Percentiles rank a stretch among this genome's conserved stretches.
Evolutionary conservation across 768 basidiomycete genomes (phyloP).

Genomic region (Crepidotus variabilis): DNA sequence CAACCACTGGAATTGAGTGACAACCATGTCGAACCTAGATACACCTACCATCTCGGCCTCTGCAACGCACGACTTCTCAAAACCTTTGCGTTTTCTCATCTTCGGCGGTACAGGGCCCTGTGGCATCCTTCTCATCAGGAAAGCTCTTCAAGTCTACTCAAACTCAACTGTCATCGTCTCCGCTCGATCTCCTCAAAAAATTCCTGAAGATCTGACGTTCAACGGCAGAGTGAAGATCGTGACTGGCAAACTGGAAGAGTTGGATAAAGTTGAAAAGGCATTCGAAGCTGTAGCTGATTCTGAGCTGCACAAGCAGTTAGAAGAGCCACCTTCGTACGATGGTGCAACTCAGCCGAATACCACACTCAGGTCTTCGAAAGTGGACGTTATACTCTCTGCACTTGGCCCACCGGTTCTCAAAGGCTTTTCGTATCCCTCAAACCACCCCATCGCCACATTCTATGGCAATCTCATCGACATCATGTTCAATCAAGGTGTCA

Average conservation of each 20-base stretch:
- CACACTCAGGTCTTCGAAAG: conserved; percentile 10
- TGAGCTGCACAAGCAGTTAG: neutral
- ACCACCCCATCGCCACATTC: conserved; percentile 59
- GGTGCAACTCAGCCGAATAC: no score
- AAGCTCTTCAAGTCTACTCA: conserved; percentile 40
- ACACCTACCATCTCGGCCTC: neutral
- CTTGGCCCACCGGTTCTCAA: conserved; percentile 44
- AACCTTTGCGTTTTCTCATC: conserved; percentile 47
- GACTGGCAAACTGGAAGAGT: conserved; percentile 54
- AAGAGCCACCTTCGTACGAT: neutral
- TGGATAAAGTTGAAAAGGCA: conserved; percentile 44
- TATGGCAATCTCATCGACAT: conserved; percentile 52
- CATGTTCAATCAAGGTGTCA: conserved; percentile 51
- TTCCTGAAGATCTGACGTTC: conserved; percentile 46
- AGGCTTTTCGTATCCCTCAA: conserved; percentile 35
- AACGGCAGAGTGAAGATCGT: conserved; percentile 44
- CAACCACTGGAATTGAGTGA: no score
- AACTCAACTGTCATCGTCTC: conserved; percentile 50
- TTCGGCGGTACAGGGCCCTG: conserved; percentile 68
- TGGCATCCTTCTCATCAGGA: conserved; percentile 55
- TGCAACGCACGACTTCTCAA: neutral
- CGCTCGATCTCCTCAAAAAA: conserved; percentile 60
- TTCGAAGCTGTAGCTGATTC: conserved; percentile 31
- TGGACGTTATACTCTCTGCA: conserved; percentile 62
- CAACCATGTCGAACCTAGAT: neutral